A percentile compares a stretch with the other conserved stretches of the same genome.
These are phyloP conservation scores for Trichophyton equinum DNA, from an alignment of 2,329 filamentous ascomycete species.

Conservation along the genomic window DNA sequence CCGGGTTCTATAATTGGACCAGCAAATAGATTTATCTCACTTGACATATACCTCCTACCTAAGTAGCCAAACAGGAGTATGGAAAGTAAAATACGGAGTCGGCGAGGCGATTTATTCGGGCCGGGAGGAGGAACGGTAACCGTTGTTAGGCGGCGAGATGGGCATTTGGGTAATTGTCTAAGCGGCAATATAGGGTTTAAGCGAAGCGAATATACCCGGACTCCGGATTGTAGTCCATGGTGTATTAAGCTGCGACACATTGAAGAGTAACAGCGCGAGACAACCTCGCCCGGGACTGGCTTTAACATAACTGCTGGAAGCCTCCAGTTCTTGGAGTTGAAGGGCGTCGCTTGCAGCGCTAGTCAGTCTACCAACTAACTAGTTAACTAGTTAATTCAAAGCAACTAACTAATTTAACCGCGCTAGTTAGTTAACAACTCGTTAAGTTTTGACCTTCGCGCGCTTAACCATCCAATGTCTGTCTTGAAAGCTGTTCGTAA, in stretches of 20 bases:
- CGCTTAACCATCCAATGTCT: background rate
- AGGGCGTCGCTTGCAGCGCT: background rate
- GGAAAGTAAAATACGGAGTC: slow-evolving; percentile 21
- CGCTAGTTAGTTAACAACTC: background rate
- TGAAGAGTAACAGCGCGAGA: background rate
- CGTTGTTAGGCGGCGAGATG: slow-evolving; percentile 4
- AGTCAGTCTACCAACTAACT: too few relatives aligned
- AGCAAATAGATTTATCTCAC: background rate
- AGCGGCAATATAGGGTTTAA: background rate
- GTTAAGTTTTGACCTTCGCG: background rate
- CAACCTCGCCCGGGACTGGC: background rate
- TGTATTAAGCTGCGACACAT: too few relatives aligned
- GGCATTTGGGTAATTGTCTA: background rate
- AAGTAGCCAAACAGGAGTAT: slow-evolving; percentile 23
- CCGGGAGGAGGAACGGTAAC: background rate
- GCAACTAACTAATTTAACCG: background rate
- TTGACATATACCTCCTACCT: slow-evolving; percentile 13
- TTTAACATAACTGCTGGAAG: background rate
- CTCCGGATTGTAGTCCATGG: background rate
- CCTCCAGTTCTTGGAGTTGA: background rate
- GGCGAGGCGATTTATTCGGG: slow-evolving; percentile 24
- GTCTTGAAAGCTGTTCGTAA: too few relatives aligned
- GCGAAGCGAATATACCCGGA: background rate
- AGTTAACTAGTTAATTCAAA: too few relatives aligned
- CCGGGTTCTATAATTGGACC: slow-evolving; percentile 20